Base-by-base conservation (phyloP, 1,284 basidiomycete genomes). In the Papiliotrema terrestris region DNA sequence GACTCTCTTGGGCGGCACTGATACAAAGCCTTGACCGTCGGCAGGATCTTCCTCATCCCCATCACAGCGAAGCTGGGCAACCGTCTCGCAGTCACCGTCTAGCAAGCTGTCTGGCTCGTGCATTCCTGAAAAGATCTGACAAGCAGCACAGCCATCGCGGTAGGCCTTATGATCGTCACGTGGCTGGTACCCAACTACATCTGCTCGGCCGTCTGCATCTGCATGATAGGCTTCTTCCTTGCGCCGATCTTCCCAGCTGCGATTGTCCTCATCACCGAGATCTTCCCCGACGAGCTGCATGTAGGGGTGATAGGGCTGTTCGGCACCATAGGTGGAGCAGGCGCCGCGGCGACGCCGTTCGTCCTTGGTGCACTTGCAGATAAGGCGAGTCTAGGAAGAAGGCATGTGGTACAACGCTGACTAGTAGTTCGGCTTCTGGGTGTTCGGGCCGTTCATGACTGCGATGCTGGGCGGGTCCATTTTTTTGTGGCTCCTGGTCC, bases 131-230 rank as follows among this genome's bases (percentile, higher is more conserved):
- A n/a, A n/a, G n/a, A n/a, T n/a, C n/a, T n/a, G 0, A 3, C 29
- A 14, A n/a, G 11, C 42, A 19, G 23, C 26, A 5, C 25, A 20
- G 32, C 20, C 23, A 42, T 5, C 8, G 47, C 59, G 2, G 48
- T 66, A 15, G 63, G 45, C 14, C 75, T 85, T n/a, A 81, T 84
- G 63, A 62, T 84, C 19, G 74, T 82, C 14, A 75, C 86, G 45
- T 86, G 84, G 85, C 77, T 82, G 41, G 80, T 83, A 2, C 83
- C 82, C 23, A 82, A 80, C 19, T 73, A 84, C 23, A 72, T 83
- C 45, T 79, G 79, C 22, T 81, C 81, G 63, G 84, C 82, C 0
- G 72, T 85, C 2, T 80, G 83, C 4, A 80, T 84, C 19, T 79
- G 82, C 11, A 61, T 84, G 43, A 75, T 84, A 45, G 84, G 84